phyloP scores from a whole-genome alignment of 1,284 basidiomycete species.

The Sporisorium iseilematis-ciliati region DNA sequence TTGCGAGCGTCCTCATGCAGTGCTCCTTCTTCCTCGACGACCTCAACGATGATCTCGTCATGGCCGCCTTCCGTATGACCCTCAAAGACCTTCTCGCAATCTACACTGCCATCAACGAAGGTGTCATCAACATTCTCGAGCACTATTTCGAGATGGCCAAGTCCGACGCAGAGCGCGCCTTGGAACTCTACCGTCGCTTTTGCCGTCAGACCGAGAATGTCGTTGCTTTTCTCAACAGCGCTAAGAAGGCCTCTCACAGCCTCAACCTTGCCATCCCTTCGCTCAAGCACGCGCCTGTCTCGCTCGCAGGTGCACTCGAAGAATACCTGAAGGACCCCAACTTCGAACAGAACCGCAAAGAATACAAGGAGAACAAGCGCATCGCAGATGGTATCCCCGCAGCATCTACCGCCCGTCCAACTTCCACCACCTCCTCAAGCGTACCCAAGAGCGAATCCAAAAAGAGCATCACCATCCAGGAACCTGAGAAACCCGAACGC shows the following conservation, averaged over 20 bases:
- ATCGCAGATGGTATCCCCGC: conserved; percentile 75
- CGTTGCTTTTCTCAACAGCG: conserved; percentile 92
- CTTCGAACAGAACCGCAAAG: conserved; percentile 91
- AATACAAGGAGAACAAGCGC: conserved; percentile 89
- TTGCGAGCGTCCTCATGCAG: conserved; percentile 87
- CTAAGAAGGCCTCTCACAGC: conserved; percentile 89
- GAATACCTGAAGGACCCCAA: conserved; percentile 96
- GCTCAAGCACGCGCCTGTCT: conserved; percentile 93
- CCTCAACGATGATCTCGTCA: conserved; percentile 88
- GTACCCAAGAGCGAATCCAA: conserved; percentile 50
- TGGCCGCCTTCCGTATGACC: conserved; percentile 91
- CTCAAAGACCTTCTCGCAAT: conserved; percentile 95
- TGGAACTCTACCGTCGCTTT: conserved; percentile 91
- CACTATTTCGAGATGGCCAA: conserved; percentile 99
- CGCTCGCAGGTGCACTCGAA: conserved; percentile 89
- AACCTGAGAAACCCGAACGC: conserved; percentile 53
- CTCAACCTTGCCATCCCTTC: conserved; percentile 94
- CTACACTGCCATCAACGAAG: conserved; percentile 97
- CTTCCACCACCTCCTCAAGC: conserved; percentile 17
- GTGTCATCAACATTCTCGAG: conserved; percentile 92
- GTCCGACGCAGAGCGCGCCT: conserved; percentile 85
- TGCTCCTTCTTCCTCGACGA: conserved; percentile 96
- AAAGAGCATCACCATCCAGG: conserved; percentile 55
- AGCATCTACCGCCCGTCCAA: conserved; percentile 19
- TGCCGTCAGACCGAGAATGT: conserved; percentile 94